Percentiles rank a stretch among this genome's conserved stretches.
Evolutionary conservation across 352 stramenopile genomes (phyloP).

Genomic region (Pelagophyceae sp.): DNA sequence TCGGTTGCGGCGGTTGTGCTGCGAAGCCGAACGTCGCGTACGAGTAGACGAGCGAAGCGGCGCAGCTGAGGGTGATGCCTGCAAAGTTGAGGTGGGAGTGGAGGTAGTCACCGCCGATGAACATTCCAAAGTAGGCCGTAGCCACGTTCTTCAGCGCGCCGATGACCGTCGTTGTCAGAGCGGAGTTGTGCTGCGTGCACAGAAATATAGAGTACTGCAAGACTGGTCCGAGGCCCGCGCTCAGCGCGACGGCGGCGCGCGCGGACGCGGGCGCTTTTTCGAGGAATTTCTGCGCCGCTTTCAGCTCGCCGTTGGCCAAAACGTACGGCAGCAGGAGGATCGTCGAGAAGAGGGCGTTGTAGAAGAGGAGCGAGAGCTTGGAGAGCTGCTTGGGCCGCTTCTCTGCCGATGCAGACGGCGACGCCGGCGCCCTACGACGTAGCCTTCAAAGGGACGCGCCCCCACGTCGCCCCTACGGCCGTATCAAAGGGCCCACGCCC

Average conservation of each 20-base stretch:
- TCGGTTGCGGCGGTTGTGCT: constrained; percentile 20
- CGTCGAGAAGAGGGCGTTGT: constrained; percentile 16
- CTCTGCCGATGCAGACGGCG: no score
- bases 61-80: constrained; percentile 41
- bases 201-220: constrained; percentile 56
- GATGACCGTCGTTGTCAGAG: constrained; percentile 52
- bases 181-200: constrained; percentile 48
- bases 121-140: constrained; percentile 49
- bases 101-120: constrained; percentile 47
- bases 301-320: background rate
- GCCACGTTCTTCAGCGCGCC: constrained; percentile 48
- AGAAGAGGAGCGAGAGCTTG: constrained; percentile 12
- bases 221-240: constrained; percentile 39
- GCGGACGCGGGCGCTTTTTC: background rate
- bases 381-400: background rate
- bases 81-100: constrained; percentile 47
- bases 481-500: no score
- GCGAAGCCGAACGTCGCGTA: constrained; percentile 30
- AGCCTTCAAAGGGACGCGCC: no score
- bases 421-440: no score
- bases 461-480: no score
- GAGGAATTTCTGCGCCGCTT: background rate
- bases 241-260: constrained; percentile 29
- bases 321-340: background rate
- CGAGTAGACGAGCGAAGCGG: constrained; percentile 35